Percentiles rank a stretch among this genome's conserved stretches.
These are phyloP conservation scores for Endoconidiophora laricicola DNA, from an alignment of 2,329 filamentous ascomycete species.

Conservation along the genomic window DNA sequence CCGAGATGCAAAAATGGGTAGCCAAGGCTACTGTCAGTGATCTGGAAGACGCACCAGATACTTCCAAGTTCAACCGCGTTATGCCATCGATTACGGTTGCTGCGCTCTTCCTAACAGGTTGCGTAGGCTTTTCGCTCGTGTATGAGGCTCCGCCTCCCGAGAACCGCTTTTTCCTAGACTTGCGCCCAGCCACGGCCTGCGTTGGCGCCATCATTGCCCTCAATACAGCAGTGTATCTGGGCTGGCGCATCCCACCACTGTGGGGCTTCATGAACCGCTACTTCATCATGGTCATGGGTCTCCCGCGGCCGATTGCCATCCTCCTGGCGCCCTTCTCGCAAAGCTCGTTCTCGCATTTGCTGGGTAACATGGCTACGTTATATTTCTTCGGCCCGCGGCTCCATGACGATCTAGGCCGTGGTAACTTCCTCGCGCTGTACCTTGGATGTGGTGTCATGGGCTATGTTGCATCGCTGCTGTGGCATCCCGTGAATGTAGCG, in stretches of 20 bases:
- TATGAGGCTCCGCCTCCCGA: slow-evolving; percentile 23
- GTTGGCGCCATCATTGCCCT: slow-evolving; percentile 42
- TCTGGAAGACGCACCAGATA: slow-evolving; percentile 34
- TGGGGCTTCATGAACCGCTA: slow-evolving; percentile 54
- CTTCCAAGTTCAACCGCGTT: slow-evolving; percentile 36
- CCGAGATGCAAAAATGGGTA: slow-evolving; percentile 25
- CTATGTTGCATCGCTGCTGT: slow-evolving; percentile 39
- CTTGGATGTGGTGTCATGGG: slow-evolving; percentile 40
- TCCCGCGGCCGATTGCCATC: slow-evolving; percentile 43
- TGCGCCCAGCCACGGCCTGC: slow-evolving; percentile 47
- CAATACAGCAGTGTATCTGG: slow-evolving; percentile 39
- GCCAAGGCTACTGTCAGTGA: slow-evolving; percentile 30
- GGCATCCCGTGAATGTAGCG: slow-evolving; percentile 31
- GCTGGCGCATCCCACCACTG: slow-evolving; percentile 47
- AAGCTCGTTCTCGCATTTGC: slow-evolving; percentile 41
- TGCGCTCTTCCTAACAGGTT: slow-evolving; percentile 26
- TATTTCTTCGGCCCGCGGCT: slow-evolving; percentile 49
- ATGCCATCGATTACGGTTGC: slow-evolving; percentile 36
- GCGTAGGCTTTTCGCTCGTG: slow-evolving; percentile 27
- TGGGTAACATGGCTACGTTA: slow-evolving; percentile 47
- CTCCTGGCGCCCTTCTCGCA: slow-evolving; percentile 56
- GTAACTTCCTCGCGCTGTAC: slow-evolving; percentile 52
- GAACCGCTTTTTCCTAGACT: slow-evolving; percentile 39
- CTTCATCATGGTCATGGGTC: slow-evolving; percentile 47
- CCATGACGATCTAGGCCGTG: slow-evolving; percentile 54